Conservation (phyloP, 257 asterid genomes). For the Solanum pimpinellifolium region DNA sequence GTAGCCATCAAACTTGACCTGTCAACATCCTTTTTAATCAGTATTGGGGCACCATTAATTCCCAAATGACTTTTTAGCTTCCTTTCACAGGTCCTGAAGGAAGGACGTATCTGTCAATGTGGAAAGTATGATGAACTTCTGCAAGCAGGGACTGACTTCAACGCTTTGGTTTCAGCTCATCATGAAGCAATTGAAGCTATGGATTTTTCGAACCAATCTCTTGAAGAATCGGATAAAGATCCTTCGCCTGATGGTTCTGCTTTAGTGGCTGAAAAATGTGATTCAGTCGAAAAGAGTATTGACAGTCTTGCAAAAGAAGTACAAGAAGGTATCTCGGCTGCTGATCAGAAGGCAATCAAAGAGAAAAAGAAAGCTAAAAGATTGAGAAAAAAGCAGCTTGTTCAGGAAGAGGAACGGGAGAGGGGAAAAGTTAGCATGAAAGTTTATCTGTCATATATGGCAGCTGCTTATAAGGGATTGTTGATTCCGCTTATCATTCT, state of each 20-base stretch:
- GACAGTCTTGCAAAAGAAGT: slow-evolving; percentile 43
- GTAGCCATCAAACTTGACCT: not conserved
- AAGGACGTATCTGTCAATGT: slow-evolving; percentile 82
- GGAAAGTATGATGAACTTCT: slow-evolving; percentile 93
- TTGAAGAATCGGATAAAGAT: slow-evolving; percentile 48
- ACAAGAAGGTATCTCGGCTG: slow-evolving; percentile 52
- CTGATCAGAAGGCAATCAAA: slow-evolving; percentile 67
- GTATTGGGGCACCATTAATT: not conserved
- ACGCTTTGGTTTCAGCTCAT: slow-evolving; percentile 81
- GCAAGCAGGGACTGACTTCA: slow-evolving; percentile 94
- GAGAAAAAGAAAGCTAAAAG: slow-evolving; percentile 91
- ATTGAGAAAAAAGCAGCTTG: slow-evolving; percentile 82
- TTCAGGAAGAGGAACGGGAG: slow-evolving; percentile 98
- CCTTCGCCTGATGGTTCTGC: slow-evolving; percentile 44
- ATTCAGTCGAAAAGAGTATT: slow-evolving; percentile 43
- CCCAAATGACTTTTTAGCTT: slow-evolving; percentile 4
- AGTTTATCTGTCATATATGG: slow-evolving; percentile 85
- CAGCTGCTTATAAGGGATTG: slow-evolving; percentile 91
- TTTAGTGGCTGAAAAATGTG: slow-evolving; percentile 38
- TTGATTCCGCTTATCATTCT: slow-evolving; percentile 75
- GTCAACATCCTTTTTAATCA: not conserved
- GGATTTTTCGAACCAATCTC: slow-evolving; percentile 54
- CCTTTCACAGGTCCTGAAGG: slow-evolving; percentile 72
- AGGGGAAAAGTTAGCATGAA: slow-evolving; percentile 96
- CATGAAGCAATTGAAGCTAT: slow-evolving; percentile 97